These are phyloP conservation scores for Akanthomyces uredinophilus DNA, from an alignment of 2,329 filamentous ascomycete genomes.

Conservation along the genomic window DNA sequence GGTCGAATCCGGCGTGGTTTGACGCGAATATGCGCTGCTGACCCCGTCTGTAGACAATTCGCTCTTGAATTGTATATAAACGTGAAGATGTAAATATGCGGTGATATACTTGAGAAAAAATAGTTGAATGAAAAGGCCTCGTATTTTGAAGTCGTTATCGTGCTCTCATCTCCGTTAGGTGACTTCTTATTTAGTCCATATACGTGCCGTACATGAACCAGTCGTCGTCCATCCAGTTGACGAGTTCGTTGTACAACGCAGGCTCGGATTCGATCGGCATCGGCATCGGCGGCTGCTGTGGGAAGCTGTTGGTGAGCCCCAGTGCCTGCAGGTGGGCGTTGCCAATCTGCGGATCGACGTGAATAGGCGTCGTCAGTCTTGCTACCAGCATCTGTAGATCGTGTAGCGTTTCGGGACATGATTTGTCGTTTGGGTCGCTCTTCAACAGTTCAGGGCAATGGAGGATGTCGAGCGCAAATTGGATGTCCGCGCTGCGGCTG, in stretches of 20 bases:
- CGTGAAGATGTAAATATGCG: neutral
- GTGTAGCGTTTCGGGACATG: conserved; percentile 34
- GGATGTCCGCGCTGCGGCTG: conserved; percentile 29
- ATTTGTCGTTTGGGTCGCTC: conserved; percentile 33
- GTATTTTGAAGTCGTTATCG: neutral
- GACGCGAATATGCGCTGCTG: neutral
- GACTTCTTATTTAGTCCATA: conserved; percentile 13
- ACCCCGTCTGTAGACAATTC: neutral
- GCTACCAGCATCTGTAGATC: conserved; percentile 34
- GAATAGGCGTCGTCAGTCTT: conserved; percentile 26
- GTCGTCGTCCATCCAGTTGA: conserved; percentile 34
- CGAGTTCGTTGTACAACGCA: conserved; percentile 31
- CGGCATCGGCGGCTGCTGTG: conserved; percentile 18
- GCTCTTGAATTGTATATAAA: neutral
- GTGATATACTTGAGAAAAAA: neutral
- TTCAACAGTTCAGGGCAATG: conserved; percentile 31
- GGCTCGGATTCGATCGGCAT: conserved; percentile 28
- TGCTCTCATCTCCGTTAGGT: neutral
- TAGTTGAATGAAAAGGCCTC: neutral
- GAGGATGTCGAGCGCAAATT: conserved; percentile 38
- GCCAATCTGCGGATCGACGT: conserved; percentile 19
- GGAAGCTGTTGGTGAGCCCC: conserved; percentile 11
- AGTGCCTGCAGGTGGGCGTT: conserved; percentile 17
- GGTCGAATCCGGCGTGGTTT: neutral
- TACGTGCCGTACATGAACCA: conserved; percentile 28